These are phyloP conservation scores for Aspergillus spinulosporus DNA, from an alignment of 2,329 filamentous ascomycete genomes.

Conservation along the genomic window DNA sequence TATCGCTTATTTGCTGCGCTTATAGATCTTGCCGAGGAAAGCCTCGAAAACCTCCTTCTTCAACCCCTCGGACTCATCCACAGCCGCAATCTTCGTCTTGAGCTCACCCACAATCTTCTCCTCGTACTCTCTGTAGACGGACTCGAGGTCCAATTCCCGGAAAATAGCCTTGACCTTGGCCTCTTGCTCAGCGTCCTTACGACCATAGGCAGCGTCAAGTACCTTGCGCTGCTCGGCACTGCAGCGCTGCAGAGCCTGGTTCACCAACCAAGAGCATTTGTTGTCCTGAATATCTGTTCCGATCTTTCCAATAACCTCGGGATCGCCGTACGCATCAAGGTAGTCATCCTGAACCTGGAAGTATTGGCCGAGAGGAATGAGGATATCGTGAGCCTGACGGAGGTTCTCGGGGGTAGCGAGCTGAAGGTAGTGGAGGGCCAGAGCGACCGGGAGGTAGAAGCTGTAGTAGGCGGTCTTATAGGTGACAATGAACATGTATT, in stretches of 20 bases:
- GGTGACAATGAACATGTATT: slow-evolving; percentile 95
- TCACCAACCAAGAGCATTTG: slow-evolving; percentile 98
- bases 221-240: slow-evolving; percentile 83
- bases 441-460: slow-evolving; percentile 94
- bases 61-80: slow-evolving; percentile 84
- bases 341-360: slow-evolving; percentile 99
- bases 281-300: slow-evolving; percentile 99
- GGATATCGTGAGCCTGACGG: slow-evolving; percentile 82
- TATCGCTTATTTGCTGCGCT: slow-evolving; percentile 79
- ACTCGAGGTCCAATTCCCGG: slow-evolving; percentile 78
- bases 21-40: slow-evolving; percentile 97
- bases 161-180: slow-evolving; percentile 84
- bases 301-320: slow-evolving; percentile 93
- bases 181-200: slow-evolving; percentile 82
- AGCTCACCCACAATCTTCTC: slow-evolving; percentile 82
- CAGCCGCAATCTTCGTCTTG: slow-evolving; percentile 67
- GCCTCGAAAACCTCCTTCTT: slow-evolving; percentile 87
- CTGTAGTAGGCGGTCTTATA: slow-evolving; percentile 99
- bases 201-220: slow-evolving; percentile 90
- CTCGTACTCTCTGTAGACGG: slow-evolving; percentile 85
- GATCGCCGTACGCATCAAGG: slow-evolving; percentile 94
- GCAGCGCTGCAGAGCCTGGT: slow-evolving; percentile 80
- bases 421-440: slow-evolving; percentile 82
- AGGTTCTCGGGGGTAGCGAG: slow-evolving; percentile 86
- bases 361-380: slow-evolving; percentile 97